Base-by-base conservation (phyloP, 768 basidiomycete species). In the Strobilomyces confusus region DNA sequence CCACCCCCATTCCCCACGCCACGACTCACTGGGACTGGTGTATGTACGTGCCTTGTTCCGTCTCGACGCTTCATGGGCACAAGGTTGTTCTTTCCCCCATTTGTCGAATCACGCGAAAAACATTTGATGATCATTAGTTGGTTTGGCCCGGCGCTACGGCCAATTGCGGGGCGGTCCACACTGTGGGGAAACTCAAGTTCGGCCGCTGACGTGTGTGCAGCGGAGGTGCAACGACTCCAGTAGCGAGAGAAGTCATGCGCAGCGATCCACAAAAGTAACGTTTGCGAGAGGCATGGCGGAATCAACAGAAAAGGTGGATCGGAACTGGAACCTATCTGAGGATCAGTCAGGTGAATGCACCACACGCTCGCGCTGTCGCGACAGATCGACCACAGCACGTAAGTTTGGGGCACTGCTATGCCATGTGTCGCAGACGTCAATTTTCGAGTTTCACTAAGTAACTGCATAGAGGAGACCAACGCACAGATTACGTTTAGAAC, bases 351-450 rank as follows among this genome's bases (percentile, higher is more conserved):
- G 59, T 71, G 71, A 43, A 72, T 55, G 4, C 65, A 69, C 72
- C 49, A 68, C 62, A 3, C 42, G 26, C 58, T 61, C 44, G 71
- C n/a, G n/a, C n/a, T 36, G 79, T 76, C 6, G 72, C 59, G 29
- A 80, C 73, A 20, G 68, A 63, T 41, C 72, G 66, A 38, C 74
- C 75, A 58, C 80, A 80, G 58, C 81, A 80, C 30, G 69, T 71
- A 60, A 77, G 80, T 67, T 80, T 67, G 36, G 70, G 68, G 54
- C 75, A 76, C 72, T 74, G 22, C 42, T 26, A 2, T 29, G 29
- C 29, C 6, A 29, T 29, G 47, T 40, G 46, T 37, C 26, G n/a
- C 38, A 51, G 23, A 30, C 29, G 44, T 51, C 26, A 46, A 25
- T 19, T 44, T 19, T 26, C 23, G 13, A 29, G 38, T 50, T 44